These are phyloP conservation scores for Filobasidium uniguttulatum DNA, from an alignment of 1,284 basidiomycete genomes.

Conservation along the genomic window DNA sequence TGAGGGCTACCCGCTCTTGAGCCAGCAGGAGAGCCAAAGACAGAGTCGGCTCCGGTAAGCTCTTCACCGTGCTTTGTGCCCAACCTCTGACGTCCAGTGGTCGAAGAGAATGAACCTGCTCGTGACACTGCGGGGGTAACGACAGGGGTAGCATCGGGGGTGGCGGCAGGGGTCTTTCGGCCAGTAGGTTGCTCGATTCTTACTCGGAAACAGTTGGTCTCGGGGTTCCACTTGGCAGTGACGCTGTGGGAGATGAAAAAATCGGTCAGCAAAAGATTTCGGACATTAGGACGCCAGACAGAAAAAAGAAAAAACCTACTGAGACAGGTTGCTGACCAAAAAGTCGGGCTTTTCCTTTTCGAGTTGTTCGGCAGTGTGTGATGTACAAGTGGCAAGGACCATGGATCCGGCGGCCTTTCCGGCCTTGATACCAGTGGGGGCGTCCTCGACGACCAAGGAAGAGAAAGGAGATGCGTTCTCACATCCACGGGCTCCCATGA, in stretches of 20 bases:
- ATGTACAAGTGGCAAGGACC: constrained; percentile 39
- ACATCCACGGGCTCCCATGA: constrained; percentile 36
- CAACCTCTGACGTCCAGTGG: constrained; percentile 14
- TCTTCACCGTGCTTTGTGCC: constrained; percentile 24
- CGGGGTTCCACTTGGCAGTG: constrained; percentile 29
- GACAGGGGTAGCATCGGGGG: constrained; percentile 35
- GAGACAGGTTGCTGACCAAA: constrained; percentile 35
- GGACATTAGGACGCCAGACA: too few species aligned
- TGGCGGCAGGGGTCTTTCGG: constrained; percentile 27
- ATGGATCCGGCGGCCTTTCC: constrained; percentile 38
- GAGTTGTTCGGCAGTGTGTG: constrained; percentile 35
- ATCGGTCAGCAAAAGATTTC: too few species aligned
- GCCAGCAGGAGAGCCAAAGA: constrained; percentile 29
- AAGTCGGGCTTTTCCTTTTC: constrained; percentile 38
- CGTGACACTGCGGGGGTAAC: constrained; percentile 35
- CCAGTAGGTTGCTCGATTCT: constrained; percentile 36
- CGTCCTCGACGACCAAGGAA: constrained; percentile 39
- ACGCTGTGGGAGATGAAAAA: constrained; percentile 19
- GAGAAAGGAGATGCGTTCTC: constrained; percentile 31
- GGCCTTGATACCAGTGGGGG: constrained; percentile 39
- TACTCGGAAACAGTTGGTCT: constrained; percentile 29
- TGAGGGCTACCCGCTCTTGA: constrained; percentile 28
- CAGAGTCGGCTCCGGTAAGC: constrained; percentile 35
- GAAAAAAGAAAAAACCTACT: constrained; percentile 14
- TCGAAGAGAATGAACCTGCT: constrained; percentile 28